phyloP scores from a whole-genome alignment of 2,329 filamentous ascomycete genomes.

The Tricladium varicosporioides region DNA sequence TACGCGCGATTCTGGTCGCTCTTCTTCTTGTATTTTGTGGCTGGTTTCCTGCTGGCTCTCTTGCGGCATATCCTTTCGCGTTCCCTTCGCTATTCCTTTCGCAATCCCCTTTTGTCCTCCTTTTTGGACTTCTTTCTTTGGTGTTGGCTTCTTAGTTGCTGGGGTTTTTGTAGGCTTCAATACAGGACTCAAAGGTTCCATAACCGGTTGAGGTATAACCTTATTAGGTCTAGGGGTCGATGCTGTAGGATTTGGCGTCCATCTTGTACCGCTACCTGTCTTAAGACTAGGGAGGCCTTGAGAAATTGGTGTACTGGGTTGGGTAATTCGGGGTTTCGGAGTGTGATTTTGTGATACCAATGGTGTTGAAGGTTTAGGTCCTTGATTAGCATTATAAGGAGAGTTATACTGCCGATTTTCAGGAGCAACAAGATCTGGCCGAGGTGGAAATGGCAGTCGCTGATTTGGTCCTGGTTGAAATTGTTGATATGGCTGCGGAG shows the following conservation, averaged over 20 bases:
- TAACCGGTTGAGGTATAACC: conserved; percentile 49
- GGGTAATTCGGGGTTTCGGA: conserved; percentile 17
- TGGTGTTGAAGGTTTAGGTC: conserved; percentile 15
- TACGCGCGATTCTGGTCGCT: too few species aligned
- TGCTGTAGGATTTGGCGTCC: conserved; percentile 55
- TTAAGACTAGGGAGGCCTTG: conserved; percentile 13
- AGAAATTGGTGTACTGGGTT: conserved; percentile 29
- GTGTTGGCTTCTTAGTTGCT: conserved; percentile 6
- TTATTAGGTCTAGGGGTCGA: conserved; percentile 51
- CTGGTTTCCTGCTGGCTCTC: too few species aligned
- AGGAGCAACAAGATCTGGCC: conserved; percentile 20
- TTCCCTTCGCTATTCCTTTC: too few species aligned
- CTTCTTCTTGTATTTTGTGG: too few species aligned
- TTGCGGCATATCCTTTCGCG: too few species aligned
- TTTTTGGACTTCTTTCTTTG: conserved; percentile 14
- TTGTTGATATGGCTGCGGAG: conserved; percentile 17
- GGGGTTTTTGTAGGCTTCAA: conserved; percentile 39
- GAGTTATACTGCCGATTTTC: conserved; percentile 34
- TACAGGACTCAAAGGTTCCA: conserved; percentile 59
- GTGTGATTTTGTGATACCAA: conserved; percentile 1
- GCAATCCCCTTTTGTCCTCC: too few species aligned
- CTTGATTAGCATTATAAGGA: conserved; percentile 32
- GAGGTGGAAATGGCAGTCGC: conserved; percentile 24
- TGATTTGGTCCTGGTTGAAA: conserved; percentile 19
- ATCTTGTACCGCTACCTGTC: conserved; percentile 51